These are phyloP conservation scores for Exophiala viscosa DNA, from an alignment of 2,329 filamentous ascomycete species.

Conservation along the genomic window DNA sequence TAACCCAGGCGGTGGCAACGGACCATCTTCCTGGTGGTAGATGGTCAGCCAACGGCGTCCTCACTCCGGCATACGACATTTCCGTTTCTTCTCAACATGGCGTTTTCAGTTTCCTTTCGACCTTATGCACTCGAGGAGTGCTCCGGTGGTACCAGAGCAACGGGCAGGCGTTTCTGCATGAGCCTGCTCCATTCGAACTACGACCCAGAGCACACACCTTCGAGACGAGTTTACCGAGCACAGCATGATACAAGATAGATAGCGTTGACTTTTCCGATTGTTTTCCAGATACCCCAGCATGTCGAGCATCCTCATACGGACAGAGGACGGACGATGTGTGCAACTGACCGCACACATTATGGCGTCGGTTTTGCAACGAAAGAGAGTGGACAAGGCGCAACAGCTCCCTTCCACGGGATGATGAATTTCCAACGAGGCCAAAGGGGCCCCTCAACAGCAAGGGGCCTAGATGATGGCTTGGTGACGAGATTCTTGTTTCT, in stretches of 20 bases:
- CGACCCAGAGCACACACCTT: slow-evolving; percentile 29
- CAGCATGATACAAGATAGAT: slow-evolving; percentile 51
- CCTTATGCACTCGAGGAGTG: slow-evolving; percentile 34
- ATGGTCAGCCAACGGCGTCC: slow-evolving; percentile 38
- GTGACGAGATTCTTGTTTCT: slow-evolving; percentile 18
- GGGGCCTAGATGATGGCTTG: slow-evolving; percentile 5
- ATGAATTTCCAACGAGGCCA: slow-evolving; percentile 13
- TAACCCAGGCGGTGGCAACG: slow-evolving; percentile 48
- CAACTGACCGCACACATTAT: slow-evolving; percentile 18
- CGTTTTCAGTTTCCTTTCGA: slow-evolving; percentile 33
- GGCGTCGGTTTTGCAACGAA: slow-evolving; percentile 25
- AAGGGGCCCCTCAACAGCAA: slow-evolving; percentile 3
- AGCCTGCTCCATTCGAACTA: slow-evolving; percentile 19
- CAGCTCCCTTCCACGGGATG: slow-evolving; percentile 16
- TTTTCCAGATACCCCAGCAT: slow-evolving; percentile 48
- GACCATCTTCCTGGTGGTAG: slow-evolving; percentile 53
- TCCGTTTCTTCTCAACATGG: slow-evolving; percentile 37
- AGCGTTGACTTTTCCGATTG: slow-evolving; percentile 49
- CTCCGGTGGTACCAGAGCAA: slow-evolving; percentile 34
- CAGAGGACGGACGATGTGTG: slow-evolving; percentile 29
- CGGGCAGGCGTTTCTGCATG: slow-evolving; percentile 16
- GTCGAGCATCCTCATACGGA: slow-evolving; percentile 36
- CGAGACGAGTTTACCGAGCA: slow-evolving; percentile 33
- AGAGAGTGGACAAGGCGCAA: slow-evolving; percentile 21
- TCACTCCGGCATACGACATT: slow-evolving; percentile 33